Percentiles rank a stretch among this genome's conserved stretches.
Conservation (phyloP, 495 filamentous ascomycete genomes). For the Aspergillus kassunensis region DNA sequence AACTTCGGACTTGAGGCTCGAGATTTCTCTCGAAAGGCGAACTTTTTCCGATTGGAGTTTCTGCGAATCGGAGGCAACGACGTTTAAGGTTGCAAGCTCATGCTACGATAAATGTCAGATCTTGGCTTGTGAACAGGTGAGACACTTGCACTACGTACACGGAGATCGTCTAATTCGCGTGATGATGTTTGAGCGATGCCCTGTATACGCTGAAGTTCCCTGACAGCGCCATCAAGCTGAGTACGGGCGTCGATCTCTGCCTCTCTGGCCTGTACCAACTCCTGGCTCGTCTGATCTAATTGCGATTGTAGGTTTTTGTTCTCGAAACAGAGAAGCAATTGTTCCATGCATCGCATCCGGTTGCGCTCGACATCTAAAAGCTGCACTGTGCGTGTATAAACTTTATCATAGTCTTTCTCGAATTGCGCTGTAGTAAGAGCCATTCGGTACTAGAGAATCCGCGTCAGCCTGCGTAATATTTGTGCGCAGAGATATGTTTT, state of each 20-base stretch:
- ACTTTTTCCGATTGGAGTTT: constrained; percentile 74
- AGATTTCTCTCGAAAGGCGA: constrained; percentile 65
- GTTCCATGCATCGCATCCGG: constrained; percentile 60
- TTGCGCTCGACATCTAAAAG: constrained; percentile 65
- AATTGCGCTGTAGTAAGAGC: constrained; percentile 46
- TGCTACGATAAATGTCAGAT: constrained; percentile 39
- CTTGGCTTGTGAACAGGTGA: not conserved
- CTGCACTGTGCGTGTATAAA: constrained; percentile 51
- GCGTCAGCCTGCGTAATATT: constrained; percentile 1
- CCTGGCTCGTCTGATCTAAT: constrained; percentile 52
- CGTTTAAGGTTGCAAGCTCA: constrained; percentile 61
- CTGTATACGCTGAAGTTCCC: constrained; percentile 54
- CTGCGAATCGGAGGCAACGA: constrained; percentile 59
- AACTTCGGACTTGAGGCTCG: constrained; percentile 67
- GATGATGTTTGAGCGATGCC: constrained; percentile 51
- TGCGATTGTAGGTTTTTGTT: constrained; percentile 60
- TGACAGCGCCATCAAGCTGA: constrained; percentile 53
- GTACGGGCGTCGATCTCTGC: constrained; percentile 51
- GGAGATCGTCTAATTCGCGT: constrained; percentile 63
- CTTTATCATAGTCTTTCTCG: constrained; percentile 64
- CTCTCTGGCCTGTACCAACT: constrained; percentile 42
- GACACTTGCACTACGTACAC: constrained; percentile 43
- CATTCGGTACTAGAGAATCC: constrained; percentile 33
- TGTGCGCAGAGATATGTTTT: constrained; percentile 12
- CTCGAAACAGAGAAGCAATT: constrained; percentile 67